Evolutionary conservation across 192 early-diverging fungal species (phyloP), one percentile per base, ranked within the genome.

Genomic region (Umbelopsis ramanniana): DNA sequence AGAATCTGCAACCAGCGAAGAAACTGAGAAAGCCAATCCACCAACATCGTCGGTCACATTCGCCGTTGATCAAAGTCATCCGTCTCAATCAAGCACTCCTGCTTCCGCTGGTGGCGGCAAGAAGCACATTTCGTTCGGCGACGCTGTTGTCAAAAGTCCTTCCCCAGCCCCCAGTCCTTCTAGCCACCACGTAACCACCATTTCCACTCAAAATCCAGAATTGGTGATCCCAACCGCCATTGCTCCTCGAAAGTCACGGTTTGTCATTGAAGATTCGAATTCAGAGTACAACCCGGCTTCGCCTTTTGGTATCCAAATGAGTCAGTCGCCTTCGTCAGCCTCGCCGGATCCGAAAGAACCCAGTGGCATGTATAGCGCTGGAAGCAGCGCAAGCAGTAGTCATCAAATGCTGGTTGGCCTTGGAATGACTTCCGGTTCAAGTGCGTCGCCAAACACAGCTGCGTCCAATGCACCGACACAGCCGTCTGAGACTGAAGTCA

Each of bases 71-170:
- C 67, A 37, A 46, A 12, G 7, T 15, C 24, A 24, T 43, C 40
- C 40, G 11, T 47, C 40, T 5, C 55, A 46, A 35, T 67, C 67
- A 26, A 46, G 43, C 19, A 68, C 67, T 22, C 67, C 67, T 23
- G 43, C 22, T 33, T 21, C 63, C 3, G 15, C 29, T 68, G 67
- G 45, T n/a, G 21, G 21, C 14, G 23, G 22, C 71, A 55, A 60
- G 74, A 48, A 75, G 69, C 52, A 86, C 75, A 67, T 86, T 75
- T 40, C 82, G 69, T 46, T 86, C 79, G 57, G 76, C 75, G 22
- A 54, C 74, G 67, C 40, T n/a, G 54, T 75, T 14, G 69, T 60
- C 63, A 79, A 68, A 81, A 79, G 29, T 22, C 71, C n/a, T 22
- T 54, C 37, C 21, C 29, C 68, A 4, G 35, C 40, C 24, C 23